These are phyloP conservation scores for Boletellus sp. DNA, from an alignment of 768 basidiomycete species.

Conservation along the genomic window DNA sequence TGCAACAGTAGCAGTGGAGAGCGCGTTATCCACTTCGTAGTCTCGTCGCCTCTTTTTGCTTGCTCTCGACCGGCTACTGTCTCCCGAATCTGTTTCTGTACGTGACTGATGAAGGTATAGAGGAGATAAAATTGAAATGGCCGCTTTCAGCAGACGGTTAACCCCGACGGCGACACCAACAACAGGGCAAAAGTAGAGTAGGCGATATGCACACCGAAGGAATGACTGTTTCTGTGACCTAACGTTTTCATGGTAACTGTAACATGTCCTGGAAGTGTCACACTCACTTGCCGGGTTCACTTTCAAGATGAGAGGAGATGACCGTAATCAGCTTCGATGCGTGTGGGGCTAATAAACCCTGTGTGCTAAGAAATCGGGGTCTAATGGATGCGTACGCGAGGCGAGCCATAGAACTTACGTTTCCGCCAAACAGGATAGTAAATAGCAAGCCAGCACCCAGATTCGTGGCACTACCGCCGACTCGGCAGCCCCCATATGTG, in stretches of 20 bases:
- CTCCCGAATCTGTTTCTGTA: slow-evolving; percentile 18
- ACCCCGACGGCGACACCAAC: slow-evolving; percentile 46
- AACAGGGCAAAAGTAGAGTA: slow-evolving; percentile 44
- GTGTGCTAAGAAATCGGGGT: slow-evolving; percentile 38
- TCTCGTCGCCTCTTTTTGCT: slow-evolving; percentile 66
- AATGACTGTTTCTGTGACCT: slow-evolving; percentile 41
- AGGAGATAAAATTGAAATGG: slow-evolving; percentile 46
- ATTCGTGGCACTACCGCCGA: slow-evolving; percentile 40
- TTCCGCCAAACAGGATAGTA: slow-evolving; percentile 46
- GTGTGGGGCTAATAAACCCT: slow-evolving; percentile 54
- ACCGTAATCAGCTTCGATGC: slow-evolving; percentile 47
- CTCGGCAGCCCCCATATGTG: slow-evolving; percentile 53
- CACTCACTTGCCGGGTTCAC: slow-evolving; percentile 45
- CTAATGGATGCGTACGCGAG: not conserved
- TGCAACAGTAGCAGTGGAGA: slow-evolving; percentile 46
- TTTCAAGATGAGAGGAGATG: slow-evolving; percentile 62
- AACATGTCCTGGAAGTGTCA: not conserved
- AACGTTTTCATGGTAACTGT: slow-evolving; percentile 2
- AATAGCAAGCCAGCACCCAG: slow-evolving; percentile 49
- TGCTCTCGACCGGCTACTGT: slow-evolving; percentile 39
- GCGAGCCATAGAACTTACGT: slow-evolving; percentile 37
- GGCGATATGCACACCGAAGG: slow-evolving; percentile 41
- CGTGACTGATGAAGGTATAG: slow-evolving; percentile 44
- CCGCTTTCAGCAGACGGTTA: slow-evolving; percentile 52
- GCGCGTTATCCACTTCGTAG: slow-evolving; percentile 74